These are phyloP conservation scores for Calamus simplicifolius DNA, from an alignment of 176 grass and related monocot genomes.

Conservation along the genomic window DNA sequence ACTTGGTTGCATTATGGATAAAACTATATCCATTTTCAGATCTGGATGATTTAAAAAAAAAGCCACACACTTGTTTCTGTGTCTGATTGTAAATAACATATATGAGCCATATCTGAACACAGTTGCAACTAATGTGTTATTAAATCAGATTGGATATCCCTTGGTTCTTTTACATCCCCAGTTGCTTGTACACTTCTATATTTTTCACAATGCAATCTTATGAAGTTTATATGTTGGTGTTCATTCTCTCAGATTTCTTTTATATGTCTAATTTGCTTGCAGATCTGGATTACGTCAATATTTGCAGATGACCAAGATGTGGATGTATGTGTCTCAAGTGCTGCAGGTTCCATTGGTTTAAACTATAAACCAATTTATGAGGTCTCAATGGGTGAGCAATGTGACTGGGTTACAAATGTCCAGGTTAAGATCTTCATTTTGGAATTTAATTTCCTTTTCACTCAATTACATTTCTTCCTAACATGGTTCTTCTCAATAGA, in stretches of 20 bases:
- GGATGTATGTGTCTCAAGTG: conserved; percentile 30
- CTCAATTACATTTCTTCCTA: neutral
- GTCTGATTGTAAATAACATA: no score
- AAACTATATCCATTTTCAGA: no score
- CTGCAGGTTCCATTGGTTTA: conserved; percentile 48
- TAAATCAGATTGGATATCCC: no score
- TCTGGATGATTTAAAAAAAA: no score
- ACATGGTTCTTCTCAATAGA: neutral
- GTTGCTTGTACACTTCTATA: no score
- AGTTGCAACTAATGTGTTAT: no score
- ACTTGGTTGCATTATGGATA: no score
- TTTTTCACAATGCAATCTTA: no score
- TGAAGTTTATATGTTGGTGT: no score
- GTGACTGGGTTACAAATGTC: conserved; percentile 53
- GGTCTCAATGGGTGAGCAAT: conserved; percentile 48
- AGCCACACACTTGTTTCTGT: no score
- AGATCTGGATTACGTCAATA: conserved; percentile 66
- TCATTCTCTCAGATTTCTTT: neutral
- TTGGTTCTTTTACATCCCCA: no score
- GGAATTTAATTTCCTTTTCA: neutral
- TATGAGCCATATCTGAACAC: no score
- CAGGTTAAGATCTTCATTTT: conserved; percentile 31
- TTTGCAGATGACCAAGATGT: conserved; percentile 53
- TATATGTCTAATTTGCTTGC: conserved; percentile 1
- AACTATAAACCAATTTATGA: conserved; percentile 62